Base-by-base conservation (phyloP, 73 alveolate genomes). In the Paramecium primaurelia region DNA sequence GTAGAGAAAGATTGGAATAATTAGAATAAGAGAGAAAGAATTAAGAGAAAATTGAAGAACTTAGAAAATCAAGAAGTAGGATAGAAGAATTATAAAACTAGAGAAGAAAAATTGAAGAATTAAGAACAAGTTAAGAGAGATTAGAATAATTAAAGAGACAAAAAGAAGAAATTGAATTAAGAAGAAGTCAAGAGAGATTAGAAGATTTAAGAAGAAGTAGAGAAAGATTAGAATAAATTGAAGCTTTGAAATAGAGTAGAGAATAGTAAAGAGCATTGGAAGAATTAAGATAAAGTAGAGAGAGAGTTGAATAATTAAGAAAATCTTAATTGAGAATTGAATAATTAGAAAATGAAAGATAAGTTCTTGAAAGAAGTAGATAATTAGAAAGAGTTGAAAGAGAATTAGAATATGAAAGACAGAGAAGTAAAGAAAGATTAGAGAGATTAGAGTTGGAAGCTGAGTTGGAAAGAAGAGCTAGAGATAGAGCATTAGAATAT, bases 401-500 rank as follows among this genome's bases (percentile, higher is more conserved):
- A 45, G 91, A 80, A 80, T 80, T 80, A 45, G 91, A 80, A 18
- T 80, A 80, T 80, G 91, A 80, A 49, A 45, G 91, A 47, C 18
- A 80, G 16, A 80, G 91, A 80, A 80, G 91, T 30, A 80, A 36
- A 25, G 91, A 80, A 16, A 80, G 91, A 80, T 44, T 80, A 12
- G 91, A 80, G 38, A 80, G 91, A 80, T 36, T 80, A 16, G 91
- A 80, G 26, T 80, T 80, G 22, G 91, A 80, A 26, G 91, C 91
- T 44, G 77, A 80, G 22, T 80, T 80, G 58, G 91, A 80, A 49
- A 80, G 91, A 80, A 80, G 91, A 80, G 91, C 75, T 32, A 80
- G 91, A 80, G 91, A 80, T 40, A 80, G 91, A 80, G 91, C 91
- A 44, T 47, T 80, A n/a, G 91, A 80, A 32, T 80, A 80, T 22